A percentile compares a stretch with the other conserved stretches of the same genome.
These are phyloP conservation scores for Chlorella sp. DNA, from an alignment of 139 green algal genomes.

Conservation along the genomic window DNA sequence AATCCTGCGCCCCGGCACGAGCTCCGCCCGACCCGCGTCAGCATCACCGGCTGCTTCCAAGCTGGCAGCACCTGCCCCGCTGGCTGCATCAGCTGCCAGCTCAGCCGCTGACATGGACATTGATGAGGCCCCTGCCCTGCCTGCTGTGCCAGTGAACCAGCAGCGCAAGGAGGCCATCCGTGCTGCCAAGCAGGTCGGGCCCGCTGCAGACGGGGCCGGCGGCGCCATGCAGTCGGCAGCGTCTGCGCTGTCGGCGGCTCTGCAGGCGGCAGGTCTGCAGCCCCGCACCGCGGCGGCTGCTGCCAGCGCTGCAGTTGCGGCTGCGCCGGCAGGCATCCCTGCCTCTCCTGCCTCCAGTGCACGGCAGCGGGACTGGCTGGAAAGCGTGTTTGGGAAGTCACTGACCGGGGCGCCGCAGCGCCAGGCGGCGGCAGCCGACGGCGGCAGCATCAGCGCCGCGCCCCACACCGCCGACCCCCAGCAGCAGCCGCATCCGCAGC, in stretches of 20 bases:
- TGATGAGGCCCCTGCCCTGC: neutral
- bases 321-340: neutral
- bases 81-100: neutral
- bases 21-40: neutral
- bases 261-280: neutral
- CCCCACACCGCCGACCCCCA: no score
- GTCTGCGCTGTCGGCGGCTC: neutral
- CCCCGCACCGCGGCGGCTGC: neutral
- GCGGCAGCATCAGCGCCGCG: neutral
- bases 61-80: neutral
- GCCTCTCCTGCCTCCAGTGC: neutral
- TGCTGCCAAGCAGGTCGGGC: slow-evolving; percentile 4
- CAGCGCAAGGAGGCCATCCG: slow-evolving; percentile 38
- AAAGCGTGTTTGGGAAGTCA: slow-evolving; percentile 27
- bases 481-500: no score
- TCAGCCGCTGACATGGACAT: neutral
- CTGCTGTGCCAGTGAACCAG: slow-evolving; percentile 26
- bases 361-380: slow-evolving; percentile 15
- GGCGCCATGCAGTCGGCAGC: neutral
- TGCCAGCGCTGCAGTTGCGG: neutral
- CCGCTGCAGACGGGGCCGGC: neutral
- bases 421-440: no score
- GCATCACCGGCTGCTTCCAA: neutral
- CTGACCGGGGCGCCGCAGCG: neutral
- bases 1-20: slow-evolving; percentile 30